Evolutionary conservation across 257 asterid species (phyloP).

Genomic region (Solanum tarapatanum): DNA sequence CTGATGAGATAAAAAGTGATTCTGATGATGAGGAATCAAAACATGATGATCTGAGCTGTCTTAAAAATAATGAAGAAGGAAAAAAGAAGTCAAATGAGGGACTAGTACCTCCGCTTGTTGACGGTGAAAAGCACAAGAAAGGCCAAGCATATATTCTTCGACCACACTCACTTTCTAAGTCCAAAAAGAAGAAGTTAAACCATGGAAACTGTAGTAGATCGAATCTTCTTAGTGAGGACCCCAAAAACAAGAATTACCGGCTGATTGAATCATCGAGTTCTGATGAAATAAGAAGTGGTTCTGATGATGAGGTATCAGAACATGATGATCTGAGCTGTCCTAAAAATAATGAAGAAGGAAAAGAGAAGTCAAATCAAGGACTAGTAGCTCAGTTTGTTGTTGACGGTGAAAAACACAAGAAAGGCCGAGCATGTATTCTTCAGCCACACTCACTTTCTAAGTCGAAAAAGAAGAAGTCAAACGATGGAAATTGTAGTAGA

Average conservation of each 20-base stretch:
- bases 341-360: not conserved
- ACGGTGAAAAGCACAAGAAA: not conserved
- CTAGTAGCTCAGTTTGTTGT: not conserved
- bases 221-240: not conserved
- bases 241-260: not conserved
- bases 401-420: not conserved
- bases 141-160: not conserved
- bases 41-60: not conserved
- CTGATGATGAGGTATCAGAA: not conserved
- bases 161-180: not conserved
- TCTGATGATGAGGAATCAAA: not conserved
- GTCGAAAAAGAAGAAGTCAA: not conserved
- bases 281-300: not conserved
- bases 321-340: not conserved
- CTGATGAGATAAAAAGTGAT: not conserved
- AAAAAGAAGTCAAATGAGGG: not conserved
- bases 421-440: not conserved
- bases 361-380: not conserved
- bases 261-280: not conserved
- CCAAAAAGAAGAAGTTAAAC: not conserved
- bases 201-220: not conserved
- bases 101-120: not conserved
- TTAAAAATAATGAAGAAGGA: not conserved
- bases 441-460: constrained; percentile 3
- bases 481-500: not conserved